Percentiles rank a stretch among this genome's conserved stretches.
These are phyloP conservation scores for Phyllosticta citriasiana DNA, from an alignment of 2,329 filamentous ascomycete species.

Conservation along the genomic window DNA sequence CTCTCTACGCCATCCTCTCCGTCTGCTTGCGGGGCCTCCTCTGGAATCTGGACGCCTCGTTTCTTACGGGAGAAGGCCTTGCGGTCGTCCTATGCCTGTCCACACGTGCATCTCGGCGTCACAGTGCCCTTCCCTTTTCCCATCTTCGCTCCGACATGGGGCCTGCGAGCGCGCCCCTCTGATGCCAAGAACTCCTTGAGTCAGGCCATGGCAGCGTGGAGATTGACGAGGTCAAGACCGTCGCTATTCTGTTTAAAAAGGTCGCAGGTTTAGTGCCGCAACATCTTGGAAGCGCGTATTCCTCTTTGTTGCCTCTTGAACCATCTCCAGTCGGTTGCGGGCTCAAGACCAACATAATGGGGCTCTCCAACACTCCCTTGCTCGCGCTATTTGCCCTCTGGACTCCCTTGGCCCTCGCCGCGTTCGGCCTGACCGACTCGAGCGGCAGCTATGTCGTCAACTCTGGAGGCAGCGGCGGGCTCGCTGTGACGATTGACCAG, in stretches of 20 bases:
- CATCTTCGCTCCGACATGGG: background rate
- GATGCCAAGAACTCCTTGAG: background rate
- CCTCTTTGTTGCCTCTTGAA: background rate
- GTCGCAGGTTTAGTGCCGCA: background rate
- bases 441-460: constrained; percentile 24
- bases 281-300: background rate
- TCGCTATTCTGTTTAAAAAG: background rate
- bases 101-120: background rate
- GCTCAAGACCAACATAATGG: constrained; percentile 36
- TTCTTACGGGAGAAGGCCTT: background rate
- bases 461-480: constrained; percentile 22
- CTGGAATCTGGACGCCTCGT: background rate
- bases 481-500: constrained; percentile 27
- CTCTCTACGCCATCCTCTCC: background rate
- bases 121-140: background rate
- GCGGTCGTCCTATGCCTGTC: background rate
- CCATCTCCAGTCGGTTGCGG: background rate
- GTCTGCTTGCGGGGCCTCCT: background rate
- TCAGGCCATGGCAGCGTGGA: background rate
- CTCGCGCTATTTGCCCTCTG: background rate
- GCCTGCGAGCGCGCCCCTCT: background rate
- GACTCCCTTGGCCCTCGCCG: constrained; percentile 17
- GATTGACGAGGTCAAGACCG: background rate
- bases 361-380: constrained; percentile 39
- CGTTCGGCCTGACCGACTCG: constrained; percentile 26